Conservation (phyloP, 2,329 filamentous ascomycete species). For the Didymella exigua region DNA sequence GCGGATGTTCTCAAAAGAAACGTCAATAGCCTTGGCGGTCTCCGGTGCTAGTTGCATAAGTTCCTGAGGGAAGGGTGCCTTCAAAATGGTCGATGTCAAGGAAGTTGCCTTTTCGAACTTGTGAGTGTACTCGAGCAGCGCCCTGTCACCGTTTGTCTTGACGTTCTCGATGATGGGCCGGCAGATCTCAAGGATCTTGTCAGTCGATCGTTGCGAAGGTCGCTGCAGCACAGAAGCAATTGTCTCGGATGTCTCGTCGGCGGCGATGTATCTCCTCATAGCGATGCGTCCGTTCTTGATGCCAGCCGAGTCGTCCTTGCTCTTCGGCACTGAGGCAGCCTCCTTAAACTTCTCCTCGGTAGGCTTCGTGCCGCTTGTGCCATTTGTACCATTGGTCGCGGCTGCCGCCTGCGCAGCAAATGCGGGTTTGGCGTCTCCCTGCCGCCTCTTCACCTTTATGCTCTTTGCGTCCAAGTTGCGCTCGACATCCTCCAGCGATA, state of each 20-base stretch:
- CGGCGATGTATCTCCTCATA: conserved; percentile 80
- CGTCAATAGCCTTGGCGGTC: conserved; percentile 89
- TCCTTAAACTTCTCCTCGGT: conserved; percentile 54
- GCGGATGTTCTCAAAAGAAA: conserved; percentile 91
- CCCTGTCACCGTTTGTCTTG: conserved; percentile 80
- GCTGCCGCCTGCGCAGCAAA: conserved; percentile 77
- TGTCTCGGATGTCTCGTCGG: conserved; percentile 66
- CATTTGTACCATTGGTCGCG: conserved; percentile 21
- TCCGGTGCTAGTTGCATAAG: conserved; percentile 86
- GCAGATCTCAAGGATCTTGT: conserved; percentile 89
- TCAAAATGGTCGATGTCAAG: conserved; percentile 84
- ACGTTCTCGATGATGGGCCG: conserved; percentile 91
- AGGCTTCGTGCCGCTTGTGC: conserved; percentile 23
- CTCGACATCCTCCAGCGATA: conserved; percentile 87
- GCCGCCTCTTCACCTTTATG: conserved; percentile 90
- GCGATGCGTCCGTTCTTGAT: conserved; percentile 66
- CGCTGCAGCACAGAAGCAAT: conserved; percentile 79
- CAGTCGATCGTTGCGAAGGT: conserved; percentile 93
- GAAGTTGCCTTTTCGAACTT: conserved; percentile 97
- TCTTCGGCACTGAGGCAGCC: conserved; percentile 60
- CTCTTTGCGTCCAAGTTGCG: conserved; percentile 92
- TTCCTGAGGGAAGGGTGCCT: conserved; percentile 82
- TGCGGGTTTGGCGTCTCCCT: conserved; percentile 91
- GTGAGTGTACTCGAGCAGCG: conserved; percentile 90
- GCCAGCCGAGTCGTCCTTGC: conserved; percentile 58